Evolutionary conservation across 164 flowering plant genomes (phyloP).

Genomic region (Vitis rupestris): DNA sequence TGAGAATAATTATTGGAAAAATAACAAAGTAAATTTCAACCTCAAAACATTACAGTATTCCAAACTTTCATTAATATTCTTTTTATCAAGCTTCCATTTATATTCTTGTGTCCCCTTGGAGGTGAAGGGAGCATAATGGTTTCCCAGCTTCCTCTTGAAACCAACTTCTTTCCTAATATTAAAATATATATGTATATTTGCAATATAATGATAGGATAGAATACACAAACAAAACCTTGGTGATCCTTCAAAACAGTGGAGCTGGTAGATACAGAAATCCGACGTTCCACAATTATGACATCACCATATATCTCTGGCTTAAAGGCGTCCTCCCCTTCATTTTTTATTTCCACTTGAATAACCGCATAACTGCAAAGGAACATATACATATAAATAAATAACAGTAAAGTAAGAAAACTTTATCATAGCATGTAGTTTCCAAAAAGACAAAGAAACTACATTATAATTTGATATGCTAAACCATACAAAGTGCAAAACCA

Average conservation of each 20-base stretch:
- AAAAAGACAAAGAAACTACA: too few relatives aligned
- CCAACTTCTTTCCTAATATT: not conserved
- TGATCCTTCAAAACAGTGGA: conserved; percentile 62
- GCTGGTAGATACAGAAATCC: conserved; percentile 61
- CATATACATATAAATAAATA: not conserved
- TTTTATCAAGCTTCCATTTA: not conserved
- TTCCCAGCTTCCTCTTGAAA: not conserved
- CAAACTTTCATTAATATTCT: not conserved
- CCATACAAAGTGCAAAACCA: too few relatives aligned
- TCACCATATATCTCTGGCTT: conserved; percentile 79
- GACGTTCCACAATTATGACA: conserved; percentile 66
- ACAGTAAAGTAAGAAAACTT: not conserved
- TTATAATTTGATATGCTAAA: too few relatives aligned
- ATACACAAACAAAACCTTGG: conserved; percentile 46
- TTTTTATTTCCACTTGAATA: conserved; percentile 74
- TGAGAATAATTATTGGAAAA: not conserved
- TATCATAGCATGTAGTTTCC: too few relatives aligned
- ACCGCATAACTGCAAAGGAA: conserved; percentile 60
- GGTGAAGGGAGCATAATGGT: not conserved
- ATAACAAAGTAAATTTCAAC: not conserved
- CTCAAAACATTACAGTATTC: not conserved
- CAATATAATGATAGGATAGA: not conserved
- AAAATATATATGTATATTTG: too few relatives aligned
- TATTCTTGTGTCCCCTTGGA: too few relatives aligned
- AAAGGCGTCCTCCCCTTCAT: conserved; percentile 92